These are phyloP conservation scores for Bromus sterilis DNA, from an alignment of 176 grass and related monocot species.

Conservation along the genomic window DNA sequence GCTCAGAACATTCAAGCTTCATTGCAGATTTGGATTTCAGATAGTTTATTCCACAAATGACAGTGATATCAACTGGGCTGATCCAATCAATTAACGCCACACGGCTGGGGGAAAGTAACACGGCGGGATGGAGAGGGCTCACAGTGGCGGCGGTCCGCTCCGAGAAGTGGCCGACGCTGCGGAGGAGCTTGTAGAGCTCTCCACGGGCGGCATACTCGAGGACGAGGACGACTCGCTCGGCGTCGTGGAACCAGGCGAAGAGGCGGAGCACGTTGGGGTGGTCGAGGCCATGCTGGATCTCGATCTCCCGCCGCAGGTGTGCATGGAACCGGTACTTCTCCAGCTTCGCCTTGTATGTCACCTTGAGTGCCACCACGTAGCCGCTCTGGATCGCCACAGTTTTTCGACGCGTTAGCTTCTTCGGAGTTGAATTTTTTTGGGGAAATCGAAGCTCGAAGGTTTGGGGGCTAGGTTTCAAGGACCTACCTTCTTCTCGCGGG, in stretches of 20 bases:
- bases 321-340: slow-evolving; percentile 73
- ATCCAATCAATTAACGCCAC: background rate
- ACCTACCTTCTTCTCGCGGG: slow-evolving; percentile 68
- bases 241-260: slow-evolving; percentile 90
- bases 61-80: too few relatives aligned
- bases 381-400: slow-evolving; percentile 47
- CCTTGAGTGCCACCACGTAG: slow-evolving; percentile 78
- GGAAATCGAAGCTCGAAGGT: background rate
- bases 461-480: background rate
- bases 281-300: slow-evolving; percentile 71
- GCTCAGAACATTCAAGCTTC: background rate
- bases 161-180: slow-evolving; percentile 44
- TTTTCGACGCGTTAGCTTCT: background rate
- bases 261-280: slow-evolving; percentile 92
- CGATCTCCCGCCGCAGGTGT: slow-evolving; percentile 71
- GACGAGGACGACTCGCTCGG: slow-evolving; percentile 61
- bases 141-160: slow-evolving; percentile 68
- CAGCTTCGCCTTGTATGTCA: slow-evolving; percentile 73
- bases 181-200: slow-evolving; percentile 77
- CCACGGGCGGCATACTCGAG: slow-evolving; percentile 71
- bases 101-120: background rate
- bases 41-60: background rate
- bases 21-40: background rate
- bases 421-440: background rate
- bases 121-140: background rate